A percentile compares a stretch with the other conserved stretches of the same genome.
phyloP scores from a whole-genome alignment of 2,329 filamentous ascomycete genomes.

The Cucurbitaria berberidis region DNA sequence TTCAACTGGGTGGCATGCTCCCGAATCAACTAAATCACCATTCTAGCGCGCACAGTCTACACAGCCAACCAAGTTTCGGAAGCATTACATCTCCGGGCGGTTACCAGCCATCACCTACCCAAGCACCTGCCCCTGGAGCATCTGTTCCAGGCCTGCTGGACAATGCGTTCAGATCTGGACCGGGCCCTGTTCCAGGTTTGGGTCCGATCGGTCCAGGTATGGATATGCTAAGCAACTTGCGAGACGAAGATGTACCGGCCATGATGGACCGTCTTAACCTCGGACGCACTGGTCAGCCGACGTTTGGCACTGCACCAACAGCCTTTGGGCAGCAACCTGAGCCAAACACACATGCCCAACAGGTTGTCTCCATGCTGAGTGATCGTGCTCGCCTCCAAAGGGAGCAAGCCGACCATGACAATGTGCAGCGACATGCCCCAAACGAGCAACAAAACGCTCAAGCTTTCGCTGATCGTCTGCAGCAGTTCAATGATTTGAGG shows the following conservation, averaged over 20 bases:
- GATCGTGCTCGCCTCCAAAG: conserved; percentile 66
- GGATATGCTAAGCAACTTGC: conserved; percentile 54
- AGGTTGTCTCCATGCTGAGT: conserved; percentile 66
- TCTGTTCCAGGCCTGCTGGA: conserved; percentile 73
- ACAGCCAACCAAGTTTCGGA: conserved; percentile 95
- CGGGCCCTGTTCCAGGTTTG: conserved; percentile 47
- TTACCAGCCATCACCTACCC: conserved; percentile 66
- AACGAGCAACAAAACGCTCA: conserved; percentile 47
- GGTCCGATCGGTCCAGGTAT: conserved; percentile 54
- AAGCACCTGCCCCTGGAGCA: conserved; percentile 54
- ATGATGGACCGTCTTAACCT: conserved; percentile 71
- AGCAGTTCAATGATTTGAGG: conserved; percentile 81
- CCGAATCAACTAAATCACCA: conserved; percentile 83
- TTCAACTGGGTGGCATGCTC: conserved; percentile 61
- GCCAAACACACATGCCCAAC: conserved; percentile 58
- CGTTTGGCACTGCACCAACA: conserved; percentile 55
- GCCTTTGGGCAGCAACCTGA: conserved; percentile 57
- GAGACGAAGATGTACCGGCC: conserved; percentile 73
- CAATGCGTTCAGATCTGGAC: conserved; percentile 52
- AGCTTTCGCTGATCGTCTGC: conserved; percentile 70
- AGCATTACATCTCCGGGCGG: conserved; percentile 88
- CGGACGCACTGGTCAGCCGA: conserved; percentile 57
- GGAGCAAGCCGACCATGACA: conserved; percentile 65
- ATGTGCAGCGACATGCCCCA: conserved; percentile 39
- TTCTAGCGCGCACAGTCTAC: conserved; percentile 91